These are phyloP conservation scores for Sordariomycetes sp. DNA, from an alignment of 2,329 filamentous ascomycete genomes.

Conservation along the genomic window DNA sequence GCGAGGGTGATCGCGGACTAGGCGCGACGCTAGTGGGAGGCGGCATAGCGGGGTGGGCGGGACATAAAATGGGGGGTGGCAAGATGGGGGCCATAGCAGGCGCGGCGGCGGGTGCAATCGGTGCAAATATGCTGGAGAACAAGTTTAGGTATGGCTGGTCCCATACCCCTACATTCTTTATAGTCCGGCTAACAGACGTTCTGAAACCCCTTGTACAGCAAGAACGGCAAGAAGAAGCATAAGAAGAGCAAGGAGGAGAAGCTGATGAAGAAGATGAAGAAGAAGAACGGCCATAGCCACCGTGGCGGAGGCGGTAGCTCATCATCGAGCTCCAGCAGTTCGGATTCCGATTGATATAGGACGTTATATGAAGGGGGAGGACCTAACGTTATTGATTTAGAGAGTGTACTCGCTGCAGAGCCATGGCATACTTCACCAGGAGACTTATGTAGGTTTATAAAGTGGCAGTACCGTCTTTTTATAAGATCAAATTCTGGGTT, in stretches of 20 bases:
- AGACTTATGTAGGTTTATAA: too few relatives aligned
- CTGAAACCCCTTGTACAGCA: background rate
- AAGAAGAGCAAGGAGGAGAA: constrained; percentile 17
- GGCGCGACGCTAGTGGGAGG: constrained; percentile 39
- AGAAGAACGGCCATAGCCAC: constrained; percentile 9
- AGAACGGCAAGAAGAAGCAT: constrained; percentile 18
- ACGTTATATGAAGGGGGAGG: too few relatives aligned
- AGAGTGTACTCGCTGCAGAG: too few relatives aligned
- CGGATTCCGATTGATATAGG: constrained; percentile 14
- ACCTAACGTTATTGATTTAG: too few relatives aligned
- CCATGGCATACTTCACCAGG: too few relatives aligned
- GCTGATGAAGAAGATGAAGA: constrained; percentile 7
- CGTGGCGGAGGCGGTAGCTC: background rate
- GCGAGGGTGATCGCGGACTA: constrained; percentile 36
- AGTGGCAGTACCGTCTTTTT: too few relatives aligned
- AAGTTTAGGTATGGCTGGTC: constrained; percentile 17
- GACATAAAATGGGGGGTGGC: constrained; percentile 39
- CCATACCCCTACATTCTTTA: background rate
- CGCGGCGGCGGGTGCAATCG: constrained; percentile 37
- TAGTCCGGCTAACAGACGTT: background rate
- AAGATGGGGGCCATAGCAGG: constrained; percentile 35
- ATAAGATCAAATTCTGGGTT: too few relatives aligned
- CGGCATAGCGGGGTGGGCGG: constrained; percentile 38
- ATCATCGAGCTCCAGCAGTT: constrained; percentile 10
- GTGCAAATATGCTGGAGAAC: constrained; percentile 36